Conservation (phyloP, 2,329 filamentous ascomycete genomes). For the Phialemoniopsis sp. region DNA sequence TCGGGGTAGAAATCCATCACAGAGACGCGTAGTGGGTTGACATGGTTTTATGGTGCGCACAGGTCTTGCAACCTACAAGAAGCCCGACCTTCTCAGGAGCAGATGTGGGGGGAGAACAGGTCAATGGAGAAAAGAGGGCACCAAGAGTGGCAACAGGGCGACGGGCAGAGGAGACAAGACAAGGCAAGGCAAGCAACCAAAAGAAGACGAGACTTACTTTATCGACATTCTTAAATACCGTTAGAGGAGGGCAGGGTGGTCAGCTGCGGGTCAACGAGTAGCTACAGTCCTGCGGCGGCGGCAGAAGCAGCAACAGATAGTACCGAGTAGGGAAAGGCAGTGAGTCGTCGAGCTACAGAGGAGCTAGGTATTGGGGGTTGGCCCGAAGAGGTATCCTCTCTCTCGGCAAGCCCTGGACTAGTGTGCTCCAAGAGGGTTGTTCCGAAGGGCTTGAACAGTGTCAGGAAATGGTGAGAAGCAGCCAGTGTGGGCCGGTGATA, state of each 20-base stretch:
- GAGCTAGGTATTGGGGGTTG: too few relatives aligned
- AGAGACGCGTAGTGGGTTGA: not conserved
- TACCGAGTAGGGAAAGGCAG: too few relatives aligned
- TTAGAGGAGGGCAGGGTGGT: slow-evolving; percentile 19
- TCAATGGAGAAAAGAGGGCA: slow-evolving; percentile 2
- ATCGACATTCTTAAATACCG: slow-evolving; percentile 41
- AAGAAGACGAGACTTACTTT: slow-evolving; percentile 38
- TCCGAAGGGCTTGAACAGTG: too few relatives aligned
- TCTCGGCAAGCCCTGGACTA: too few relatives aligned
- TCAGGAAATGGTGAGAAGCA: too few relatives aligned
- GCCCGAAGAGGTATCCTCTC: too few relatives aligned
- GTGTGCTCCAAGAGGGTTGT: too few relatives aligned
- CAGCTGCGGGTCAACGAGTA: slow-evolving; percentile 3
- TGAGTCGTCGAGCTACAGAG: too few relatives aligned
- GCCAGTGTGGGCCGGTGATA: too few relatives aligned
- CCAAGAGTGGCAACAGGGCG: slow-evolving; percentile 3
- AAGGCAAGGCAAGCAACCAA: slow-evolving; percentile 2
- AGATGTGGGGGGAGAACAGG: too few relatives aligned
- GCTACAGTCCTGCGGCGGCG: too few relatives aligned
- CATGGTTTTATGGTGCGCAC: not conserved
- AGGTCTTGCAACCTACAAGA: not conserved
- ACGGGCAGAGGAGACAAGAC: slow-evolving; percentile 5
- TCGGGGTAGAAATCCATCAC: slow-evolving; percentile 13
- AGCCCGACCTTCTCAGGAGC: not conserved
- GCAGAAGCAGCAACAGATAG: too few relatives aligned